Conservation (phyloP, 306 rosid species). For the Erythrophleum fordii region DNA sequence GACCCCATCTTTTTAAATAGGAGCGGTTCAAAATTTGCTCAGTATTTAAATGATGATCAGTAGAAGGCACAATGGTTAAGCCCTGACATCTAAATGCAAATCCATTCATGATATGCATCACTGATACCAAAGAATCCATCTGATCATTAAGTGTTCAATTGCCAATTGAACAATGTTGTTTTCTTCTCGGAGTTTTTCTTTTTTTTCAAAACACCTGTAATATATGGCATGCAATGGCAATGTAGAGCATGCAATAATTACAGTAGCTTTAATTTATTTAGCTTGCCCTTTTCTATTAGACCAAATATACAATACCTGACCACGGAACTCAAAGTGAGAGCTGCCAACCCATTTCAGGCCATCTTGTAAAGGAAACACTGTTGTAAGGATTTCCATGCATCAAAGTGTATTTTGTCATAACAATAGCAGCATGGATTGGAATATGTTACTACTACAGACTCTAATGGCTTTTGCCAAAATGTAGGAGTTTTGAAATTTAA, state of each 20-base stretch:
- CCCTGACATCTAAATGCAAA: background rate
- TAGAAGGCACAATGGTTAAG: background rate
- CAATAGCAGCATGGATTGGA: no score
- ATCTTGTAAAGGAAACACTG: no score
- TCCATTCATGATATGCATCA: background rate
- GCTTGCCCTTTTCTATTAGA: background rate
- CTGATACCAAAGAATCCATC: background rate
- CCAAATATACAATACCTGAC: background rate
- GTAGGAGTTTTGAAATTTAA: no score
- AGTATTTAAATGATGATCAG: background rate
- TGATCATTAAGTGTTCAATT: background rate
- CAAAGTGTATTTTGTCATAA: no score
- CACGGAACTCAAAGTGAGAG: background rate
- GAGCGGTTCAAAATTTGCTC: background rate
- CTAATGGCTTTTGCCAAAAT: no score
- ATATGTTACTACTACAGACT: no score
- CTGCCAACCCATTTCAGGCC: no score
- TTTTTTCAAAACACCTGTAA: background rate
- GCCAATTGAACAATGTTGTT: background rate
- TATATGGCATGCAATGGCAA: background rate
- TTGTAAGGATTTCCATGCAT: no score
- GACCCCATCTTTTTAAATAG: background rate
- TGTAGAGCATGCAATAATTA: background rate
- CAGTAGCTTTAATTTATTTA: conserved; percentile 21
- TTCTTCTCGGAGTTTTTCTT: background rate